Conservation (phyloP, 768 basidiomycete genomes). For the Leucosporidium yakuticum region DNA sequence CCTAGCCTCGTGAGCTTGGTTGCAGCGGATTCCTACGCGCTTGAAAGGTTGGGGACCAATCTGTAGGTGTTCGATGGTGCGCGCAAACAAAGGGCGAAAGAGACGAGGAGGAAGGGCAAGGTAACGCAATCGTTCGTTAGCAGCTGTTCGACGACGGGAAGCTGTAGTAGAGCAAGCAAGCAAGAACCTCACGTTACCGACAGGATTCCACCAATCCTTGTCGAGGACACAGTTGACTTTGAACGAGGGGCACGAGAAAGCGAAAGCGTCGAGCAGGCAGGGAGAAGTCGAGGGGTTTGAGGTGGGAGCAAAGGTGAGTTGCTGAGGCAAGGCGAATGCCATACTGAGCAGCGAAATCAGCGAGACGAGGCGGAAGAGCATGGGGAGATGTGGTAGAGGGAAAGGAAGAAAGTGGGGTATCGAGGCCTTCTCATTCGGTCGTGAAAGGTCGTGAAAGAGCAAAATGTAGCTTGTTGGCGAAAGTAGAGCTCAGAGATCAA, state of each 20-base stretch:
- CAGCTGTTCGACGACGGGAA: not conserved
- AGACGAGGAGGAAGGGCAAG: not conserved
- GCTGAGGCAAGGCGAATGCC: not conserved
- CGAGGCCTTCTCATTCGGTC: too few species aligned
- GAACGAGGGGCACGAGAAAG: not conserved
- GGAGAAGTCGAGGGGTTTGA: not conserved
- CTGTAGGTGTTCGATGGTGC: not conserved
- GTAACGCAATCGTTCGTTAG: not conserved
- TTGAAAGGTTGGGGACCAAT: constrained; percentile 1
- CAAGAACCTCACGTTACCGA: not conserved
- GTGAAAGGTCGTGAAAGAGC: too few species aligned
- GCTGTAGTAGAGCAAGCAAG: not conserved
- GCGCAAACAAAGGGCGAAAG: not conserved
- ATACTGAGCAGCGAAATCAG: not conserved
- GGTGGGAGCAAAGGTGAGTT: not conserved
- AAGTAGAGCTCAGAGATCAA: too few species aligned
- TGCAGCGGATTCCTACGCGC: not conserved
- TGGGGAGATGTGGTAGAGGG: too few species aligned
- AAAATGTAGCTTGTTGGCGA: too few species aligned
- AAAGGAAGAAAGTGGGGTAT: too few species aligned
- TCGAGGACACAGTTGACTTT: not conserved
- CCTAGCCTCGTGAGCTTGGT: not conserved
- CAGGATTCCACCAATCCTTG: not conserved
- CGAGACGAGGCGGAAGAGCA: not conserved
- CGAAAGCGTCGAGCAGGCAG: not conserved